These are phyloP conservation scores for Elsinoe perseae DNA, from an alignment of 2,329 filamentous ascomycete genomes.

Conservation along the genomic window DNA sequence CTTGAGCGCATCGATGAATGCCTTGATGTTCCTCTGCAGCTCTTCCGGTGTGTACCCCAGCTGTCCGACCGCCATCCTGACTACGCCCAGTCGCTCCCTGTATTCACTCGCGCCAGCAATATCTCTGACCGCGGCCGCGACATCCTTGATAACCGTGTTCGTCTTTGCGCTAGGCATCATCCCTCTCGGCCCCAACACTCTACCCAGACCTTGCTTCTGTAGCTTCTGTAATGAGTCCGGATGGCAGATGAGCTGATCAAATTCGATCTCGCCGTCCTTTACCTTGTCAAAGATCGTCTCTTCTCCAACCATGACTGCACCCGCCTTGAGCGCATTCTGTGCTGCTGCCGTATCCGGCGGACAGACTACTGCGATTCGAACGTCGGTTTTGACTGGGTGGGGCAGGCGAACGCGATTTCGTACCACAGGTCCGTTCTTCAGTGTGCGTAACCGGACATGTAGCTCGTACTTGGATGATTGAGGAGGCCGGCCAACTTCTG, in stretches of 20 bases:
- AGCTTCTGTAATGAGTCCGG: slow-evolving; percentile 67
- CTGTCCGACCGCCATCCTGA: slow-evolving; percentile 86
- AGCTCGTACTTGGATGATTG: slow-evolving; percentile 78
- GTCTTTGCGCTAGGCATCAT: slow-evolving; percentile 87
- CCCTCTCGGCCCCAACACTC: slow-evolving; percentile 77
- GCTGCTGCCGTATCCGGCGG: slow-evolving; percentile 70
- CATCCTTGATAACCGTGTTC: slow-evolving; percentile 79
- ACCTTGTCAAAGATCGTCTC: slow-evolving; percentile 77
- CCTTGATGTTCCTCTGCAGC: slow-evolving; percentile 74
- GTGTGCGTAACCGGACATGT: slow-evolving; percentile 70
- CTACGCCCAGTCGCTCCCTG: slow-evolving; percentile 73
- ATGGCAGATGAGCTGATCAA: slow-evolving; percentile 86
- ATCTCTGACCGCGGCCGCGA: slow-evolving; percentile 66
- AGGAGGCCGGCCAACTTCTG: slow-evolving; percentile 77
- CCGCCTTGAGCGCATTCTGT: slow-evolving; percentile 65
- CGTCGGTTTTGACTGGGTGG: slow-evolving; percentile 79
- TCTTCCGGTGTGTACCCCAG: slow-evolving; percentile 81
- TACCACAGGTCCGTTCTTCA: slow-evolving; percentile 77
- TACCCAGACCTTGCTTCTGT: slow-evolving; percentile 71
- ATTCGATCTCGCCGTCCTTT: slow-evolving; percentile 67
- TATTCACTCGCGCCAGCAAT: slow-evolving; percentile 81
- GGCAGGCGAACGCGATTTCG: slow-evolving; percentile 83
- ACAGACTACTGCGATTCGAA: slow-evolving; percentile 84
- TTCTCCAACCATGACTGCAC: slow-evolving; percentile 77
- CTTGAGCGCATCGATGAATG: slow-evolving; percentile 68